These are phyloP conservation scores for Terfezia boudieri DNA, from an alignment of 495 filamentous ascomycete genomes.

Conservation along the genomic window DNA sequence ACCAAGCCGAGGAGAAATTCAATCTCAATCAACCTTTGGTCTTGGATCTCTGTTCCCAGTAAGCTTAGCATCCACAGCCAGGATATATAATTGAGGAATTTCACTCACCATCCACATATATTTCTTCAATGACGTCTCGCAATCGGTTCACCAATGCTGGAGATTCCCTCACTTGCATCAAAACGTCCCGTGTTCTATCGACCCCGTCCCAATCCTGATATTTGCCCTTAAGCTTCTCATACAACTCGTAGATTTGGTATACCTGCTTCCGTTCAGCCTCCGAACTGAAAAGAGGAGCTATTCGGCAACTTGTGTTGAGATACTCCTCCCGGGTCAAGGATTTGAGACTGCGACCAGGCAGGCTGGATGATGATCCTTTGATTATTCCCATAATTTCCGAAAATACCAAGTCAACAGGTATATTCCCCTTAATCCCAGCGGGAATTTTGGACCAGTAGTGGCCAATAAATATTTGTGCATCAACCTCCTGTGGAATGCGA, in stretches of 20 bases:
- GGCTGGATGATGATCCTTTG: slow-evolving; percentile 19
- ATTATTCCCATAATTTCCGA: slow-evolving; percentile 27
- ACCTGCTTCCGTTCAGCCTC: slow-evolving; percentile 15
- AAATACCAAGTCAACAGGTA: slow-evolving; percentile 21
- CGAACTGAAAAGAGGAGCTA: slow-evolving; percentile 18
- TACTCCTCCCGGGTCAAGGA: slow-evolving; percentile 20
- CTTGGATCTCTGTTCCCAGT: slow-evolving; percentile 22
- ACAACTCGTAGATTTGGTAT: slow-evolving; percentile 21
- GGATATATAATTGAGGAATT: slow-evolving; percentile 1
- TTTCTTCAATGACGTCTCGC: slow-evolving; percentile 21
- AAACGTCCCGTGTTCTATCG: slow-evolving; percentile 18
- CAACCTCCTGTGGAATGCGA: no score
- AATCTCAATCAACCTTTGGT: slow-evolving; percentile 23
- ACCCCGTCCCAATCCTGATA: slow-evolving; percentile 20
- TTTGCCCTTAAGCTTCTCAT: slow-evolving; percentile 20
- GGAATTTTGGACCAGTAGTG: not conserved
- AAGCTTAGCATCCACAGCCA: not conserved
- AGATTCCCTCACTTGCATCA: slow-evolving; percentile 6
- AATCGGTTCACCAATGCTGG: slow-evolving; percentile 1
- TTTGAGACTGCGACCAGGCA: slow-evolving; percentile 4
- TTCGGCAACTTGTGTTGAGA: slow-evolving; percentile 7
- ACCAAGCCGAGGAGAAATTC: slow-evolving; percentile 21
- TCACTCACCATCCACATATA: slow-evolving; percentile 24
- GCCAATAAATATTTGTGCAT: not conserved
- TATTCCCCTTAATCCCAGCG: slow-evolving; percentile 22